These are phyloP conservation scores for Thuidium tamariscinum DNA, from an alignment of 225 moss, liverwort and hornwort species.

Conservation along the genomic window DNA sequence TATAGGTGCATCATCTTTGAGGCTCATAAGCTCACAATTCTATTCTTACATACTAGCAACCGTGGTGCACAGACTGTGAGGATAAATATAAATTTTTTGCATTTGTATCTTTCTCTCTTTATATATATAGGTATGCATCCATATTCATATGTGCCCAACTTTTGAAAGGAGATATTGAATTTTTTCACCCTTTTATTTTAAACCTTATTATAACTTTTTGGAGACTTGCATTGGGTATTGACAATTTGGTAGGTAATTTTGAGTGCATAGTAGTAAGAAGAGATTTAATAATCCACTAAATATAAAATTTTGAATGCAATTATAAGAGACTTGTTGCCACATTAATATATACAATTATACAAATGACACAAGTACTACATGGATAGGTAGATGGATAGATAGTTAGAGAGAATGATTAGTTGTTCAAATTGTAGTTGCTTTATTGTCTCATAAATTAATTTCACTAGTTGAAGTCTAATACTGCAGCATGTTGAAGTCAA, in stretches of 20 bases:
- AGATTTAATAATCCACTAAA: neutral
- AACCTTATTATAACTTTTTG: neutral
- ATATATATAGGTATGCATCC: too few relatives aligned
- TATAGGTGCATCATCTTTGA: too few relatives aligned
- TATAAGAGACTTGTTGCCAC: neutral
- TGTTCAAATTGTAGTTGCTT: neutral
- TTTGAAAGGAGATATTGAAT: neutral
- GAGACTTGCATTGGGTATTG: too few relatives aligned
- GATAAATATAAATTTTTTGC: neutral
- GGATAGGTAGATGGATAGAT: neutral
- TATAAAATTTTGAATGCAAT: neutral
- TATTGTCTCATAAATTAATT: too few relatives aligned
- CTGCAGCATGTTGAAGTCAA: accelerated
- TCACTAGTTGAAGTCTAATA: accelerated
- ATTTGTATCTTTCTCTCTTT: too few relatives aligned
- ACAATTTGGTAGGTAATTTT: neutral
- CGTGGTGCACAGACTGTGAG: neutral
- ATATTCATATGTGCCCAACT: neutral
- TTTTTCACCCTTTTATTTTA: neutral
- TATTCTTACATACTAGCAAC: too few relatives aligned
- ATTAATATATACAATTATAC: too few relatives aligned
- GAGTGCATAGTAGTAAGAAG: neutral
- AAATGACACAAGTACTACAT: neutral
- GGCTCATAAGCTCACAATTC: too few relatives aligned
- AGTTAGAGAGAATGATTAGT: too few relatives aligned